These are phyloP conservation scores for Claviceps digitariae DNA, from an alignment of 2,329 filamentous ascomycete species.

Conservation along the genomic window DNA sequence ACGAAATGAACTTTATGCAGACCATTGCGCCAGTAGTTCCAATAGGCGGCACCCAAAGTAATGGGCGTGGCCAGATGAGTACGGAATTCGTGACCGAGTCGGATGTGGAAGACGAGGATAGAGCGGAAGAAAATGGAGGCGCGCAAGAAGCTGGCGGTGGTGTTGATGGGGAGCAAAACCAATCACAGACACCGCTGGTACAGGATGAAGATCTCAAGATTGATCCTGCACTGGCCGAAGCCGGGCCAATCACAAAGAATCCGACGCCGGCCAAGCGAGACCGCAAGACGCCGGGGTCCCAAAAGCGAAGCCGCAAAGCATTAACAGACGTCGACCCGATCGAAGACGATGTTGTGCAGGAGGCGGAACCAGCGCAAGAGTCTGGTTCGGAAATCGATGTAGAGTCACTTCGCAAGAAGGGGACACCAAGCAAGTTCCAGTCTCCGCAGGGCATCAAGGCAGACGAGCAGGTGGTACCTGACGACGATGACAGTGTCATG, in stretches of 20 bases:
- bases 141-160: conserved; percentile 5
- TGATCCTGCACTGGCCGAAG: conserved; percentile 16
- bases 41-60: background rate
- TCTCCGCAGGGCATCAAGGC: conserved; percentile 8
- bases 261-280: conserved; percentile 15
- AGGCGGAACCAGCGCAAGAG: conserved; percentile 7
- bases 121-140: conserved; percentile 5
- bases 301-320: conserved; percentile 13
- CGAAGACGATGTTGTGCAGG: conserved; percentile 16
- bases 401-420: conserved; percentile 13
- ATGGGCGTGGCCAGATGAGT: conserved; percentile 8
- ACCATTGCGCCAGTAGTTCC: conserved; percentile 5
- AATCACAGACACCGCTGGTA: background rate
- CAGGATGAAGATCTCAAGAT: conserved; percentile 18
- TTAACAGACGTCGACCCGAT: conserved; percentile 18
- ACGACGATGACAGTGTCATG: conserved; percentile 23
- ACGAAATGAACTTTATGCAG: conserved; percentile 20
- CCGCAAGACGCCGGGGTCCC: conserved; percentile 11
- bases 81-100: conserved; percentile 18
- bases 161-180: background rate
- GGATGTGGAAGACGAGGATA: conserved; percentile 13
- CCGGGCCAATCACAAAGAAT: conserved; percentile 12
- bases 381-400: conserved; percentile 16
- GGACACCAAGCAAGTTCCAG: conserved; percentile 17
- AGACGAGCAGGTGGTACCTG: conserved; percentile 2